Conservation (phyloP, 139 green algal species). For the Chlorella vulgaris region DNA sequence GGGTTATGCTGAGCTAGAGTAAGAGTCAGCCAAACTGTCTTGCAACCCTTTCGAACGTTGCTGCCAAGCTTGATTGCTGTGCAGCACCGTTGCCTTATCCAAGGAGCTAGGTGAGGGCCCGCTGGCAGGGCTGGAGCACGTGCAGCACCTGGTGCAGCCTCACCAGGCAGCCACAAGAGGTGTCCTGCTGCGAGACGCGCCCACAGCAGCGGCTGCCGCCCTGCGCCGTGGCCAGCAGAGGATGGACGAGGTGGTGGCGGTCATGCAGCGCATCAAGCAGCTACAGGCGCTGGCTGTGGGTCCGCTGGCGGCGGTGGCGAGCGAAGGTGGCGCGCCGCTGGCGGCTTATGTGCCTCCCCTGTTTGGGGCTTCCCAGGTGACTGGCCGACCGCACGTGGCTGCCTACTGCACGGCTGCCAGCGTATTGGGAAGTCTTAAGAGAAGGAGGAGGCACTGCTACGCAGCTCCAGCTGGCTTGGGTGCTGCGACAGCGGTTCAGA, state of each 20-base stretch:
- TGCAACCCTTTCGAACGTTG: too few relatives aligned
- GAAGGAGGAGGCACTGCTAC: too few relatives aligned
- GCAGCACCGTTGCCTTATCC: constrained; percentile 8
- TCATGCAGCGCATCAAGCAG: constrained; percentile 29
- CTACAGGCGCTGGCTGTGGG: constrained; percentile 12
- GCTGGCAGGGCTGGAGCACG: background rate
- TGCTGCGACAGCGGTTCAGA: too few relatives aligned
- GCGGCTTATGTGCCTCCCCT: background rate
- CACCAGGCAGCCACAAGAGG: background rate
- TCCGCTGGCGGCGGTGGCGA: background rate
- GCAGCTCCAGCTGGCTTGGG: too few relatives aligned
- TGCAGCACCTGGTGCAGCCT: background rate
- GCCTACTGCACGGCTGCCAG: too few relatives aligned
- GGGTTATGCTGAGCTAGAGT: too few relatives aligned
- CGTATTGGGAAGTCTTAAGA: too few relatives aligned
- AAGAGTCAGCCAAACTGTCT: too few relatives aligned
- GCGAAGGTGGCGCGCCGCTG: background rate
- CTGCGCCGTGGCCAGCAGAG: background rate
- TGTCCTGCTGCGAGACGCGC: background rate
- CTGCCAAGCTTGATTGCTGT: background rate
- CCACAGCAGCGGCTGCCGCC: background rate
- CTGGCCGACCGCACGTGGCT: too few relatives aligned
- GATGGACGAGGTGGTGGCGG: constrained; percentile 18
- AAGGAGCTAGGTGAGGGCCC: constrained; percentile 10
- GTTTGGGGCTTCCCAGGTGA: constrained; percentile 9